Evolutionary conservation across 805 yeast species (phyloP).

Genomic region (Hanseniaspora mollemarum): DNA sequence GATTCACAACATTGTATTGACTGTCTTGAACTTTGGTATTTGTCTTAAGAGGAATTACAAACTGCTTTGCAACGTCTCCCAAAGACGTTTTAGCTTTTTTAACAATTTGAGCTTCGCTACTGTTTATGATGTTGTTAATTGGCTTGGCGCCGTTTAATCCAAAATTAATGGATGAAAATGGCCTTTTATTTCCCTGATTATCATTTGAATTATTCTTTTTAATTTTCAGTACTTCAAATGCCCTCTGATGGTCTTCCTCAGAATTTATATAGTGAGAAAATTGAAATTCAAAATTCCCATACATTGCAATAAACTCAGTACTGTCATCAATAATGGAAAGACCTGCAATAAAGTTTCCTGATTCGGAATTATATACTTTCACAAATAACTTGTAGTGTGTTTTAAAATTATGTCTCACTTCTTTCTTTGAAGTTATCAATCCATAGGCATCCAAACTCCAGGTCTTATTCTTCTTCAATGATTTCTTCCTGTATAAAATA

Average conservation of each 20-base stretch:
- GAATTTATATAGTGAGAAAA: conserved; percentile 15
- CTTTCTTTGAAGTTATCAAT: conserved; percentile 25
- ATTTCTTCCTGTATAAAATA: conserved; percentile 58
- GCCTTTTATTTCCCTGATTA: neutral
- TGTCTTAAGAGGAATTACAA: conserved; percentile 3
- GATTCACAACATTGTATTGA: neutral
- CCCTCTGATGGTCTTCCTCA: neutral
- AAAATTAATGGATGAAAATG: too few relatives aligned
- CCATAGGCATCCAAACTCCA: conserved; percentile 91
- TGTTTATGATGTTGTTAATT: neutral
- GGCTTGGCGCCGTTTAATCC: neutral
- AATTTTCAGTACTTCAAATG: conserved; percentile 7
- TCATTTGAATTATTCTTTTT: conserved; percentile 4
- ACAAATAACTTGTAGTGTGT: conserved; percentile 14
- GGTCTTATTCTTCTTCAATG: conserved; percentile 70
- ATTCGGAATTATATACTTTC: conserved; percentile 50
- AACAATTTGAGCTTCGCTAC: neutral
- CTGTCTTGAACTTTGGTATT: neutral
- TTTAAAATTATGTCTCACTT: conserved; percentile 34
- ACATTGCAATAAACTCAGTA: conserved; percentile 16
- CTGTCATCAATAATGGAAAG: conserved; percentile 19
- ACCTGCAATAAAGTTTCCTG: conserved; percentile 32
- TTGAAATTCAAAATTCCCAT: conserved; percentile 23
- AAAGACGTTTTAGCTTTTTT: neutral
- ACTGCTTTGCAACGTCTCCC: neutral